These are phyloP conservation scores for Cyclotella choctawhatcheeana DNA, from an alignment of 108 stramenopile genomes.

Conservation along the genomic window DNA sequence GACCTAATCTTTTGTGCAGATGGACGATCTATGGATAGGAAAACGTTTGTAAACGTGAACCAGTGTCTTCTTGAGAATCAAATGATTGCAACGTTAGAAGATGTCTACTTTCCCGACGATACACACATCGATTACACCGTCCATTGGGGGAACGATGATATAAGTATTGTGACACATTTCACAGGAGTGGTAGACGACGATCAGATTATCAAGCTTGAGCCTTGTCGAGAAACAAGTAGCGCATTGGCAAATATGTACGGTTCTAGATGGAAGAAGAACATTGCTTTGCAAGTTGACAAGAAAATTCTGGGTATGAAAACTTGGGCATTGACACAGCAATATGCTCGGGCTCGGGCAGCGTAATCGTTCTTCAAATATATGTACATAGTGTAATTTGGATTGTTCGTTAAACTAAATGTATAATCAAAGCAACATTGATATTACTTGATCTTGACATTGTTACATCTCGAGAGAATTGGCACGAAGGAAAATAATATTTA, in stretches of 20 bases:
- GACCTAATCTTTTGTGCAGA: constrained; percentile 19
- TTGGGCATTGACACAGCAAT: constrained; percentile 7
- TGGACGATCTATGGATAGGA: not conserved
- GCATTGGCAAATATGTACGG: constrained; percentile 19
- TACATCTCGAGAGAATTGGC: no score
- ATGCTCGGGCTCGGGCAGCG: not conserved
- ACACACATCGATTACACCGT: constrained; percentile 30
- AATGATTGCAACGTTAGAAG: constrained; percentile 26
- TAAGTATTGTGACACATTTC: constrained; percentile 22
- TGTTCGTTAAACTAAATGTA: no score
- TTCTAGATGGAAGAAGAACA: not conserved
- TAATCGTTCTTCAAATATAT: no score
- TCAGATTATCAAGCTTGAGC: constrained; percentile 30
- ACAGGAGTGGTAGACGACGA: constrained; percentile 10
- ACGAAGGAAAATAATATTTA: no score
- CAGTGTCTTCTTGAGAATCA: constrained; percentile 12
- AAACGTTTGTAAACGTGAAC: constrained; percentile 8
- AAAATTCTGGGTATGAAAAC: not conserved
- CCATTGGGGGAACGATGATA: constrained; percentile 23
- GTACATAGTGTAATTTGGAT: no score
- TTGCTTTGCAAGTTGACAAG: not conserved
- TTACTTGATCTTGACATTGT: no score
- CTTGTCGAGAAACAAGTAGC: constrained; percentile 26
- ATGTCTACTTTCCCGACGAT: constrained; percentile 25
- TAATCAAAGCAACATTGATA: no score